Percentiles rank a stretch among this genome's conserved stretches.
phyloP scores from a whole-genome alignment of 2,329 filamentous ascomycete genomes.

The Huntiella abstrusa region DNA sequence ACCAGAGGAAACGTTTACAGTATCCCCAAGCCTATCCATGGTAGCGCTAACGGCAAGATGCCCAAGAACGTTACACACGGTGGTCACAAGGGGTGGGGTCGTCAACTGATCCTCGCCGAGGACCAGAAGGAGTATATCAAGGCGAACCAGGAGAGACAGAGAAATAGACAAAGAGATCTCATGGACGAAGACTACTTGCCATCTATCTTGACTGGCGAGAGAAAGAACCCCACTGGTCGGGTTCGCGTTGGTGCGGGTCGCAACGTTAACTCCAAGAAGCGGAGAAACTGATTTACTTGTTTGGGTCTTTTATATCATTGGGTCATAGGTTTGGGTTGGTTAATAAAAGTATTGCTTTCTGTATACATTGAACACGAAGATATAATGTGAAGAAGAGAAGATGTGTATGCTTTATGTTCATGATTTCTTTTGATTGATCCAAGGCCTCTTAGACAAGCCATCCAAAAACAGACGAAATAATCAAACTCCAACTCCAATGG shows the following conservation, averaged over 20 bases:
- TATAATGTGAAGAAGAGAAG: not conserved
- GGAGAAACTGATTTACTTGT: slow-evolving; percentile 4
- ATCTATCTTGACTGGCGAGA: slow-evolving; percentile 61
- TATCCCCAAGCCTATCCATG: slow-evolving; percentile 75
- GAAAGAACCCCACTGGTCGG: slow-evolving; percentile 43
- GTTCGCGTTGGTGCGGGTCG: slow-evolving; percentile 69
- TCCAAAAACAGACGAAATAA: slow-evolving; percentile 10
- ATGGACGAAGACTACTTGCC: slow-evolving; percentile 95
- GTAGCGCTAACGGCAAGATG: slow-evolving; percentile 59
- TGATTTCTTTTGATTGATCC: slow-evolving; percentile 9
- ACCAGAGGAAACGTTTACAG: slow-evolving; percentile 82
- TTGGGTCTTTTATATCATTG: not conserved
- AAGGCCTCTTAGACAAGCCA: slow-evolving; percentile 8
- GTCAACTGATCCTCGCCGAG: slow-evolving; percentile 66
- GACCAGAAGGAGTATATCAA: slow-evolving; percentile 85
- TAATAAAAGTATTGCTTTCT: not conserved
- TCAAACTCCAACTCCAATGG: slow-evolving; percentile 11
- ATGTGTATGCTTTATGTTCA: not conserved
- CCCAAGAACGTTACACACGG: slow-evolving; percentile 43
- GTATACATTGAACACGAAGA: not conserved
- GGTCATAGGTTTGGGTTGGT: not conserved
- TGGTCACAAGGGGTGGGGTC: slow-evolving; percentile 76
- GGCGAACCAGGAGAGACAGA: slow-evolving; percentile 43
- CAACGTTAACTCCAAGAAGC: slow-evolving; percentile 51
- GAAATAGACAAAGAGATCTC: slow-evolving; percentile 55